These are phyloP conservation scores for Serendipita indica DNA, from an alignment of 768 basidiomycete genomes.

Conservation along the genomic window DNA sequence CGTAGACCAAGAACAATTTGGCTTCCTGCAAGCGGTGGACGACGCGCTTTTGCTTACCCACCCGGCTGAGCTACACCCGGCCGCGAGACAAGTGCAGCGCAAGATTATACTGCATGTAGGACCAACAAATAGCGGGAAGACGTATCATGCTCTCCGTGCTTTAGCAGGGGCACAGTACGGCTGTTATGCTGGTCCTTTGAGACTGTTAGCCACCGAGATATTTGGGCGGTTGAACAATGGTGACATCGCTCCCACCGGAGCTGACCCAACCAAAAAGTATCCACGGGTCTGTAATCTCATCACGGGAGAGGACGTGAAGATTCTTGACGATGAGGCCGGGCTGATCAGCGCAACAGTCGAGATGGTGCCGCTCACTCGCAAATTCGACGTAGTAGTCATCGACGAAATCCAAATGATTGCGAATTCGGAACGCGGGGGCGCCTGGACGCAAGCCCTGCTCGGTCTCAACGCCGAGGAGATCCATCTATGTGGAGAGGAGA, in stretches of 20 bases:
- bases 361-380: slow-evolving; percentile 43
- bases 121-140: slow-evolving; percentile 96
- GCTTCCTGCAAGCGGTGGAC: neutral
- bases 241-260: slow-evolving; percentile 62
- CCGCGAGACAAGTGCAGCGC: slow-evolving; percentile 46
- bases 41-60: slow-evolving; percentile 13
- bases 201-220: slow-evolving; percentile 89
- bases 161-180: slow-evolving; percentile 61
- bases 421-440: slow-evolving; percentile 58
- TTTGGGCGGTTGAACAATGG: slow-evolving; percentile 85
- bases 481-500: slow-evolving; percentile 92
- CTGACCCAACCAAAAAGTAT: slow-evolving; percentile 32
- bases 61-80: slow-evolving; percentile 16
- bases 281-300: slow-evolving; percentile 65
- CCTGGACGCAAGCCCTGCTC: slow-evolving; percentile 74
- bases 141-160: slow-evolving; percentile 80
- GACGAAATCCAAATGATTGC: slow-evolving; percentile 97
- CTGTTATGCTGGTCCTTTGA: slow-evolving; percentile 79
- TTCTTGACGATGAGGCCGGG: slow-evolving; percentile 40
- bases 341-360: slow-evolving; percentile 84
- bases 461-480: slow-evolving; percentile 64
- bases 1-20: neutral
- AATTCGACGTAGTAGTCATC: slow-evolving; percentile 71
- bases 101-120: slow-evolving; percentile 92
- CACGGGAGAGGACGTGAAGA: slow-evolving; percentile 81